Base-by-base conservation (phyloP, 305 asterid species). In the Fraxinus latifolia region DNA sequence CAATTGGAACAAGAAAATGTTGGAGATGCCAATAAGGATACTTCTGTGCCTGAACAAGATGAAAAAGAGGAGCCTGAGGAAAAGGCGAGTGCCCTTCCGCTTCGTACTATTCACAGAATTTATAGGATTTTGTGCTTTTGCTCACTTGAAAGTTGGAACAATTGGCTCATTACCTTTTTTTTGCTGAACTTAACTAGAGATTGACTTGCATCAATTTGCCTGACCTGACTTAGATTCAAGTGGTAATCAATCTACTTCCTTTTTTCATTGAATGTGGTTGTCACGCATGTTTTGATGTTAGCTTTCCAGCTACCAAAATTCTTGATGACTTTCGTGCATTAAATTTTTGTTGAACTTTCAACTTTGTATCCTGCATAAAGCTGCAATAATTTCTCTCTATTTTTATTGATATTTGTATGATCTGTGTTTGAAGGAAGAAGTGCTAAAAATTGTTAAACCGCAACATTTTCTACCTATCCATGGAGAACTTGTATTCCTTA, bases 391-490 rank as follows among this genome's bases (percentile, higher is more conserved):
- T 31, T 67, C 50, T 84, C 71, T 15, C 50, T 68, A 12, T 79
- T 76, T 23, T 78, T 53, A 77, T 83, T 84, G 34, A 29, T 29
- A 81, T 87, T 83, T 27, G 67, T 60, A 42, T 73, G 23, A 15
- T 88, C 86, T 12, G 25, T 44, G 81, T 84, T 87, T 89, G 78
- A 84, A 96, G 99, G 98, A 93, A 33, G 99, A 96, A 87, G 97
- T 96, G 85, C 93, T 31, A 31, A 31, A 31, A 31, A 31, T 31
- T 31, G 32, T 31, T 31, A 31, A 31, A 31, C 32, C 32, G 2
- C 32, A 94, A 36, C 92, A 96, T 91, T 96, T 94, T 87, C 90
- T 93, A 65, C 99, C 99, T n/a, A 91, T 96, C 3, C 31, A 25
- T 25, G 27, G 27, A 25, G 27, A 25, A 25, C 27, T 25, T 25